phyloP scores from a whole-genome alignment of 2,329 filamentous ascomycete species.

The Trichoderma sp. region DNA sequence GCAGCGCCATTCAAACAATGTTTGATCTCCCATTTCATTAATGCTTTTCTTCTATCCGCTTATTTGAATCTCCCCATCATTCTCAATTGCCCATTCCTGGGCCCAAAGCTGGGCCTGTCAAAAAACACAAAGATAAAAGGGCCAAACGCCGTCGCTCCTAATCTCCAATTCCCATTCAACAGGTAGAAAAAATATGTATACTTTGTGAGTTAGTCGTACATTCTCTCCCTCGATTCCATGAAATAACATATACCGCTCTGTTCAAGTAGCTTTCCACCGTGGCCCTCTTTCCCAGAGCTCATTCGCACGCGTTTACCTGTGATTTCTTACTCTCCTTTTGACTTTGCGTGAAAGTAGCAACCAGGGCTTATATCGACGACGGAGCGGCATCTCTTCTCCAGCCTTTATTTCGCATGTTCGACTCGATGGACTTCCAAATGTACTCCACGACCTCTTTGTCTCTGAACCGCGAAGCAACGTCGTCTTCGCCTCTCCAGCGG shows the following conservation, averaged over 20 bases:
- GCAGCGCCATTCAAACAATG: not conserved
- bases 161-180: conserved; percentile 30
- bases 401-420: conserved; percentile 81
- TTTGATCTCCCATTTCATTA: not conserved
- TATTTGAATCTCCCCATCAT: not conserved
- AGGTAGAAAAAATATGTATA: conserved; percentile 16
- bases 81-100: not conserved
- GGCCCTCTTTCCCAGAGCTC: not conserved
- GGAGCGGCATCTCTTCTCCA: conserved; percentile 77
- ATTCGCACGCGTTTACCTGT: not conserved
- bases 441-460: conserved; percentile 91
- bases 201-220: conserved; percentile 16
- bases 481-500: conserved; percentile 68
- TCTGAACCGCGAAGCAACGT: conserved; percentile 69
- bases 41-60: not conserved
- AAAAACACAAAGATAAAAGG: conserved; percentile 28
- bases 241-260: conserved; percentile 24
- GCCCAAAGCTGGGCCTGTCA: not conserved
- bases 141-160: conserved; percentile 41
- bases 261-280: conserved; percentile 10
- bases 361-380: conserved; percentile 45
- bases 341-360: not conserved
- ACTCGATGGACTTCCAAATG: conserved; percentile 89
- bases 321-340: not conserved
- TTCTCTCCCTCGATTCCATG: not conserved